phyloP scores from a whole-genome alignment of 2,329 filamentous ascomycete genomes.

The Dothistroma pini region DNA sequence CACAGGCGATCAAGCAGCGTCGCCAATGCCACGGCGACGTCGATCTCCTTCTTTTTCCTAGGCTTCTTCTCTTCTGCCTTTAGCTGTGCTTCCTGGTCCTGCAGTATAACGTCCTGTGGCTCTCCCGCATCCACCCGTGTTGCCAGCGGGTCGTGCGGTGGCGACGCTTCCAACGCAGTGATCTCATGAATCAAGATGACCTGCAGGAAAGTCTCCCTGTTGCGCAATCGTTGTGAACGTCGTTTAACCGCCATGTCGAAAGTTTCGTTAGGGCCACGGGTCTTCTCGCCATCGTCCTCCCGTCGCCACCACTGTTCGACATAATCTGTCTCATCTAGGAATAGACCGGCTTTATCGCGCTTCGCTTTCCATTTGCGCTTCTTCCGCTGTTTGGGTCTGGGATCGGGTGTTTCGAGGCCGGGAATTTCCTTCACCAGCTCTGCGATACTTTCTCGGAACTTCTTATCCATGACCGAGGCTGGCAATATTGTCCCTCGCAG shows the following conservation, averaged over 20 bases:
- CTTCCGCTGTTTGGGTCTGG: slow-evolving; percentile 38
- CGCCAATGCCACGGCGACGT: slow-evolving; percentile 64
- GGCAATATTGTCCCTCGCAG: slow-evolving; percentile 47
- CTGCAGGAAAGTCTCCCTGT: slow-evolving; percentile 75
- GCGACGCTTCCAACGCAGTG: slow-evolving; percentile 60
- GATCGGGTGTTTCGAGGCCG: slow-evolving; percentile 15
- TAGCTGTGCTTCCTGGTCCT: slow-evolving; percentile 4
- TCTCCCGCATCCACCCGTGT: slow-evolving; percentile 31
- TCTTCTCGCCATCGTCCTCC: slow-evolving; percentile 45
- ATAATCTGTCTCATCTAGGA: slow-evolving; percentile 61
- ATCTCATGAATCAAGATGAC: slow-evolving; percentile 77
- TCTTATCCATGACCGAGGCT: slow-evolving; percentile 67
- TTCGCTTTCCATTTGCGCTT: slow-evolving; percentile 61
- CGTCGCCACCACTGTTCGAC: slow-evolving; percentile 68
- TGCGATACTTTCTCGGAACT: slow-evolving; percentile 69
- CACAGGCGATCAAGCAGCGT: slow-evolving; percentile 72
- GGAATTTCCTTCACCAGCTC: slow-evolving; percentile 57
- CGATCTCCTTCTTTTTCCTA: slow-evolving; percentile 59
- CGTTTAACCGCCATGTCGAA: slow-evolving; percentile 52
- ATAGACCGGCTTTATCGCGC: slow-evolving; percentile 65
- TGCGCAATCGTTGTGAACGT: slow-evolving; percentile 63
- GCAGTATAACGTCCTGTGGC: slow-evolving; percentile 20
- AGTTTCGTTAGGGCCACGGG: slow-evolving; percentile 41
- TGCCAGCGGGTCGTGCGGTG: slow-evolving; percentile 16
- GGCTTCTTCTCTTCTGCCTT: slow-evolving; percentile 32